Evolutionary conservation across 2,329 filamentous ascomycete genomes (phyloP), one percentile per base, ranked within the genome.

Genomic region (Penicillium verrucosum): DNA sequence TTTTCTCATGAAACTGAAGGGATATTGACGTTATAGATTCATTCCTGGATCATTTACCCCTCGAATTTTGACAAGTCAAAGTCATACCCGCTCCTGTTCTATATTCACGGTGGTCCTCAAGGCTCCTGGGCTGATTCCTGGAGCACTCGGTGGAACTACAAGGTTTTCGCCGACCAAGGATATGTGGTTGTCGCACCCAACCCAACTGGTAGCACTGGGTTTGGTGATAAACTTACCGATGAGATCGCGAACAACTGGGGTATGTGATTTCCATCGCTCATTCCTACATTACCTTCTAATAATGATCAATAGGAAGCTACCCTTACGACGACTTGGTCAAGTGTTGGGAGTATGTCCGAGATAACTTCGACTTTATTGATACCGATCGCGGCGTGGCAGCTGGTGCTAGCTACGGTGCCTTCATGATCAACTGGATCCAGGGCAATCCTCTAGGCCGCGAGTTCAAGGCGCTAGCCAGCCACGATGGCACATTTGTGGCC

Each of bases 401-500:
- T 4, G 75, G 76, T 16, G 75, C 74, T 45, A 73, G 69, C 47
- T 78, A 71, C 57, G 76, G 75, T 48, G 75, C 73, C 0, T 78
- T 76, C 67, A 81, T 82, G 70, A 71, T 75, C 67, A 82, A 96
- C 71, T 96, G 92, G 92, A 91, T 96, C 65, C 91, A 96, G 74
- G 92, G 92, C 8, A 89, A 94, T 60, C 82, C 85, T 1, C 82
- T 97, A 0, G 92, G 91, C 21, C 85, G 90, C 29, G 85, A 88
- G 64, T 95, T 97, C 82, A 90, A 90, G 73, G 91, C 91, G 0
- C 81, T 97, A 4, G 91, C 96, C 29, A 92, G 87, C 66, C 92
- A 96, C 70, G 91, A 96, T 65, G 92, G 92, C 46, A 88, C 92
- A 52, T 94, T 92, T 73, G 89, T 85, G 65, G 76, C 79, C 56